phyloP scores from a whole-genome alignment of 169 alveolate genomes.

The Besnoitia besnoiti region DNA sequence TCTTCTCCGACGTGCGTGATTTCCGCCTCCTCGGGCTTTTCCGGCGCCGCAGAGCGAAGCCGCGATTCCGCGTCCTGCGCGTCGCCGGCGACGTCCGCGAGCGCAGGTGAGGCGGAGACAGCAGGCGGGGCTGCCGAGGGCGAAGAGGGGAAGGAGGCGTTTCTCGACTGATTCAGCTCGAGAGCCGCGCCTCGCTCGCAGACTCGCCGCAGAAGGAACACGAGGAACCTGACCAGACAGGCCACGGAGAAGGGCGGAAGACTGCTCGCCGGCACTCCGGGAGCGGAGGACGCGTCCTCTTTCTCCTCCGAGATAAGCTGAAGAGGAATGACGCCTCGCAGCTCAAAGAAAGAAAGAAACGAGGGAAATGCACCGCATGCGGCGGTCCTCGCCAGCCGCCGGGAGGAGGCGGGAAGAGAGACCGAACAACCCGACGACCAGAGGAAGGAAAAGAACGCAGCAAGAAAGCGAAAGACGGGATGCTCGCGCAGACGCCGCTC shows the following conservation, averaged over 20 bases:
- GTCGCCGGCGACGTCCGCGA: no score
- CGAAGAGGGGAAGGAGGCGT: not conserved
- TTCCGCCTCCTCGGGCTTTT: not conserved
- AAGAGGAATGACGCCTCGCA: not conserved
- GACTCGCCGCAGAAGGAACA: not conserved
- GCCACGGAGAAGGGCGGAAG: not conserved
- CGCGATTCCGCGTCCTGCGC: no score
- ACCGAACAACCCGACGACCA: not conserved
- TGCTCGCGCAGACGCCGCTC: not conserved
- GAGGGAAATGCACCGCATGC: not conserved
- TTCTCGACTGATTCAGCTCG: not conserved
- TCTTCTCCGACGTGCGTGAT: not conserved
- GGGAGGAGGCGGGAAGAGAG: not conserved
- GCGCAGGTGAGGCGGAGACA: not conserved
- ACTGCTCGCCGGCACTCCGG: not conserved
- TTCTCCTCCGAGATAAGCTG: not conserved
- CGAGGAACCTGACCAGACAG: not conserved
- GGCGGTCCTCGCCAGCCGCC: not conserved
- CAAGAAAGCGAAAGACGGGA: slow-evolving; percentile 1
- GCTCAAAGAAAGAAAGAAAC: not conserved
- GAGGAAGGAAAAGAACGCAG: slow-evolving; percentile 10
- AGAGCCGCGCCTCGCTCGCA: not conserved
- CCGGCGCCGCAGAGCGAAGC: no score
- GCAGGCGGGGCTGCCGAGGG: not conserved
- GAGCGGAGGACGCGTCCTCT: not conserved